These are phyloP conservation scores for Ceratocystis smalleyi DNA, from an alignment of 2,329 filamentous ascomycete genomes.

Conservation along the genomic window DNA sequence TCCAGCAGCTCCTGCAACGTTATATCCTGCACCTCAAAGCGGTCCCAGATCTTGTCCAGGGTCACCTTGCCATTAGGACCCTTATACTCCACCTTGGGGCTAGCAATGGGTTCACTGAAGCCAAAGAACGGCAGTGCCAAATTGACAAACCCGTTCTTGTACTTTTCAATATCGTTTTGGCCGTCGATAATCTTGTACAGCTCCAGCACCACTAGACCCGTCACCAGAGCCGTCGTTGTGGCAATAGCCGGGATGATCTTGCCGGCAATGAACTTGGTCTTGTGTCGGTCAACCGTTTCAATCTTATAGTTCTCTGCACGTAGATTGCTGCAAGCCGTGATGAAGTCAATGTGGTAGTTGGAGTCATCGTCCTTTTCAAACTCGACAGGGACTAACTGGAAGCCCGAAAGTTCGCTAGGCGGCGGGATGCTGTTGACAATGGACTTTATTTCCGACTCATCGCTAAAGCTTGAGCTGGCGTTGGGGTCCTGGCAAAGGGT, in stretches of 20 bases:
- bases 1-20: conserved; percentile 72
- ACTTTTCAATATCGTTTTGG: conserved; percentile 92
- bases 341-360: conserved; percentile 98
- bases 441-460: conserved; percentile 58
- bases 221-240: conserved; percentile 89
- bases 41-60: conserved; percentile 95
- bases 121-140: conserved; percentile 92
- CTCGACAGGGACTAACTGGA: conserved; percentile 81
- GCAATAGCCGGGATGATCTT: conserved; percentile 99
- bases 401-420: conserved; percentile 67
- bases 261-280: conserved; percentile 98
- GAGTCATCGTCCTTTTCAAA: conserved; percentile 98
- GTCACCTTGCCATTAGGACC: conserved; percentile 63
- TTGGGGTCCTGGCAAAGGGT: conserved; percentile 53
- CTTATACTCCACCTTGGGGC: conserved; percentile 80
- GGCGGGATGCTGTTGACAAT: conserved; percentile 60
- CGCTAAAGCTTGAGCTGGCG: conserved; percentile 46
- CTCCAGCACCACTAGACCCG: conserved; percentile 81
- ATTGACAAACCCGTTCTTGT: conserved; percentile 98
- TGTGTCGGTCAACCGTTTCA: conserved; percentile 77
- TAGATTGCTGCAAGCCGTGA: conserved; percentile 90
- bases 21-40: conserved; percentile 79
- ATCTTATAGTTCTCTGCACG: conserved; percentile 98
- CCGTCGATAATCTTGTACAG: conserved; percentile 93
- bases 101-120: conserved; percentile 91